Percentiles rank a stretch among this genome's conserved stretches.
Evolutionary conservation across 2,329 filamentous ascomycete species (phyloP).

Genomic region (Tolypocladium inflatum): DNA sequence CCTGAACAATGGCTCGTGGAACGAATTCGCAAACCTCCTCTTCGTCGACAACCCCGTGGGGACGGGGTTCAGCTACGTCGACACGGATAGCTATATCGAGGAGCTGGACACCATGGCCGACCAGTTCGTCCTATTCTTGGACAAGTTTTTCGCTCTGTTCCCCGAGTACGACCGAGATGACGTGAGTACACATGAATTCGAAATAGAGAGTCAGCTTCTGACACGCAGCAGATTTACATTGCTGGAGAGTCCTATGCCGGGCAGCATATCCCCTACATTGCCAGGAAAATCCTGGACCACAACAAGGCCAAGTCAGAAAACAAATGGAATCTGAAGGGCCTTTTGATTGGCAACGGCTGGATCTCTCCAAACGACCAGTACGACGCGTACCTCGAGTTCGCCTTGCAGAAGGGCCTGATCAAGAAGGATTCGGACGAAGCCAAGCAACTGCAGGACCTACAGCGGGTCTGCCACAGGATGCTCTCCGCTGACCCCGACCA

Average conservation of each 20-base stretch:
- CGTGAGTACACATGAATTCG: conserved; percentile 46
- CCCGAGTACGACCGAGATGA: conserved; percentile 88
- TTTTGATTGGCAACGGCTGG: conserved; percentile 97
- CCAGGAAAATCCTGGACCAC: conserved; percentile 78
- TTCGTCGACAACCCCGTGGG: conserved; percentile 97
- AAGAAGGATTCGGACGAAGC: conserved; percentile 54
- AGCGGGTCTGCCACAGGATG: conserved; percentile 58
- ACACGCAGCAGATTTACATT: conserved; percentile 64
- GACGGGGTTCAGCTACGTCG: conserved; percentile 91
- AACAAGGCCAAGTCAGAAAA: conserved; percentile 48
- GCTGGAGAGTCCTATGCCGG: conserved; percentile 95
- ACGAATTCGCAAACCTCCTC: conserved; percentile 93
- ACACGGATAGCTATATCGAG: conserved; percentile 76
- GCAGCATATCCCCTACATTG: conserved; percentile 94
- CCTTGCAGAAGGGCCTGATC: conserved; percentile 67
- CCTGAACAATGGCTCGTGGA: conserved; percentile 93
- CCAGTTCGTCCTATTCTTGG: conserved; percentile 80
- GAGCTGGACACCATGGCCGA: conserved; percentile 83
- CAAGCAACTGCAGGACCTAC: conserved; percentile 56
- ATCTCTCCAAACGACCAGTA: conserved; percentile 89
- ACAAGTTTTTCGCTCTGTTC: conserved; percentile 85
- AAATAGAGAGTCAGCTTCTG: conserved; percentile 5
- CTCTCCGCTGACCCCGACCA: conserved; percentile 35
- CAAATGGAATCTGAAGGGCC: conserved; percentile 69
- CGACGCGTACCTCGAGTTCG: conserved; percentile 72